Evolutionary conservation across 2,329 filamentous ascomycete species (phyloP), one percentile per base, ranked within the genome.

Genomic region (Epichloe hybrida): DNA sequence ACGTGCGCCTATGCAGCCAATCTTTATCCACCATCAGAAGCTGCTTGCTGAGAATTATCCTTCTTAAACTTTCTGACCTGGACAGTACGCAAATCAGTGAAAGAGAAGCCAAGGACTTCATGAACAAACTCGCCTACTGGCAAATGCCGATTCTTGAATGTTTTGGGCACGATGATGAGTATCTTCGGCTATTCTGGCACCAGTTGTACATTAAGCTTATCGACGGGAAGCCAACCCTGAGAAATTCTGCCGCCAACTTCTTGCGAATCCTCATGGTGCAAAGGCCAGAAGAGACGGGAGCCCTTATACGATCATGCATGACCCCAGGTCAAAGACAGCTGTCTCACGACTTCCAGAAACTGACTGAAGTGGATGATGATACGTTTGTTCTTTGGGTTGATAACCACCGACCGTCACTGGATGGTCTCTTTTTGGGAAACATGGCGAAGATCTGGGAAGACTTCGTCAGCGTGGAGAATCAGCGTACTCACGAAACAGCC

Each of bases 231-330:
- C 71, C 77, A 34, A 68, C 76, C 1, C 80, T 95, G 7, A 82
- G 89, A 15, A 67, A 85, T 49, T 80, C 86, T 42, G 86, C 91
- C 31, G 88, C 88, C 11, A 86, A 87, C 56, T 77, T 97, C 23
- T 88, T 91, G 79, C 81, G 93, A n/a, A 86, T 95, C 44, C 80
- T 97, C 57, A 76, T 97, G 51, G 88, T 97, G 1, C 91, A 97
- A 61, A 96, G 95, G 65, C 90, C 91, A 0, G 78, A 86, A 4
- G 89, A 95, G 62, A 86, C 87, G 20, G 77, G 81, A 0, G 72
- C 75, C 0, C 77, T 96, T 47, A 77, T 97, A 44, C 81, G 79
- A 20, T 81, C 88, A 53, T 82, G 82, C 36, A 81, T 84, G 59
- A 76, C 77, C 0, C 72, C 79, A 1, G 82, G 93, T 35, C 86